Percentiles rank a stretch among this genome's conserved stretches.
Conservation (phyloP, 345 rosid species). For the Rhodamnia rubescens region DNA sequence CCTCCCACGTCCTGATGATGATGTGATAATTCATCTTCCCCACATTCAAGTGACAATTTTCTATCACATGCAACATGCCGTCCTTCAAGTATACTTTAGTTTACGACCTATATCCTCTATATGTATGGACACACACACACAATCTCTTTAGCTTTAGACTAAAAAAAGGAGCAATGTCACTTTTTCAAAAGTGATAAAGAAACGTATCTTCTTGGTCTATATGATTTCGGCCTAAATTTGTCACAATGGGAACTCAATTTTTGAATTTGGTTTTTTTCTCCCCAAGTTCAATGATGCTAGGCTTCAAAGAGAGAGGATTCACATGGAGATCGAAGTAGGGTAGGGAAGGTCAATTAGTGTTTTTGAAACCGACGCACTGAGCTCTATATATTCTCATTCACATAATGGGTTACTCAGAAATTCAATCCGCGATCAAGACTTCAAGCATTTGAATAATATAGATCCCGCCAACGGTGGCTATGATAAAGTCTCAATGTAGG, state of each 20-base stretch:
- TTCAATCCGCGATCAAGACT: not conserved
- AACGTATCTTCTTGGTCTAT: not conserved
- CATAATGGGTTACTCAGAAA: not conserved
- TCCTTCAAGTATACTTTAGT: not conserved
- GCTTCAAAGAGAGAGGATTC: not conserved
- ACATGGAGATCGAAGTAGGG: not conserved
- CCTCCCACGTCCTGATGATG: not conserved
- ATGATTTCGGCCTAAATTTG: not conserved
- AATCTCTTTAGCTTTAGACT: not conserved
- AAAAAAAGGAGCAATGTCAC: not conserved
- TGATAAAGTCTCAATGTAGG: not conserved
- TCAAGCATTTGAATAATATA: not conserved
- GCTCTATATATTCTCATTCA: not conserved
- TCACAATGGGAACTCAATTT: not conserved
- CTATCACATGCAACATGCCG: not conserved
- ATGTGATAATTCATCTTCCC: not conserved
- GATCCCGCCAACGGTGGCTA: not conserved
- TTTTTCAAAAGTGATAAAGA: not conserved
- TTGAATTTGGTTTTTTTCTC: not conserved
- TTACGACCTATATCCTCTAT: no score
- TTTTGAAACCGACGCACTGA: not conserved
- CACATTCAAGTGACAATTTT: not conserved
- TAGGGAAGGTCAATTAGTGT: not conserved
- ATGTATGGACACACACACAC: no score
- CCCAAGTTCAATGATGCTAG: not conserved